phyloP scores from a whole-genome alignment of 2,329 filamentous ascomycete genomes.

The Aspergillus phoenicis region DNA sequence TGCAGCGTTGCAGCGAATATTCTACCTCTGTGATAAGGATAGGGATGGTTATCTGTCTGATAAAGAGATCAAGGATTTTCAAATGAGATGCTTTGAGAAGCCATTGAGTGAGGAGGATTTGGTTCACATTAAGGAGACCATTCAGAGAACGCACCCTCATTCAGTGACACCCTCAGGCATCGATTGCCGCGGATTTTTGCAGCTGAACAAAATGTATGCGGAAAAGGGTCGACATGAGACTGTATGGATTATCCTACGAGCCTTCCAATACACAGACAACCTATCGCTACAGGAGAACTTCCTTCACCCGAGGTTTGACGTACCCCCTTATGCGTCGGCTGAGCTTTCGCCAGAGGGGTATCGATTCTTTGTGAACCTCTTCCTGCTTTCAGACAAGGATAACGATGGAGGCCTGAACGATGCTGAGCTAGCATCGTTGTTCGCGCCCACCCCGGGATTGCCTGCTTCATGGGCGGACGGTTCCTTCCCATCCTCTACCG shows the following conservation, averaged over 20 bases:
- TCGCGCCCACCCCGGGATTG: slow-evolving; percentile 88
- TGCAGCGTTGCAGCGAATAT: slow-evolving; percentile 83
- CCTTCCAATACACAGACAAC: slow-evolving; percentile 95
- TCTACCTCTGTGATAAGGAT: slow-evolving; percentile 95
- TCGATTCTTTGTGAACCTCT: slow-evolving; percentile 95
- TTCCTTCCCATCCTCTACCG: slow-evolving; percentile 88
- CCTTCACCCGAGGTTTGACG: slow-evolving; percentile 89
- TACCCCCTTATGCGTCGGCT: slow-evolving; percentile 86
- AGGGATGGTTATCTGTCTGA: slow-evolving; percentile 92
- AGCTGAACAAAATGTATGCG: slow-evolving; percentile 92
- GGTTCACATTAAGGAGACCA: slow-evolving; percentile 85
- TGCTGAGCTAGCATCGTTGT: slow-evolving; percentile 79
- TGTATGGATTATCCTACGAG: slow-evolving; percentile 93
- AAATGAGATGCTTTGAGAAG: slow-evolving; percentile 89
- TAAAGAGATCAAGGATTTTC: slow-evolving; percentile 86
- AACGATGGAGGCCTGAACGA: slow-evolving; percentile 94
- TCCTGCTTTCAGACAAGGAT: slow-evolving; percentile 93
- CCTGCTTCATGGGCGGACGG: slow-evolving; percentile 85
- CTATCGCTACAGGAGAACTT: slow-evolving; percentile 88
- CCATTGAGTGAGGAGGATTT: slow-evolving; percentile 78
- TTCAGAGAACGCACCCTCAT: slow-evolving; percentile 68
- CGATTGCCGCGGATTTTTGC: slow-evolving; percentile 78
- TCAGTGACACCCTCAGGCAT: slow-evolving; percentile 71
- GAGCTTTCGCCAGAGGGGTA: slow-evolving; percentile 94
- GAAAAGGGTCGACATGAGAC: slow-evolving; percentile 98